Evolutionary conservation across 2,329 filamentous ascomycete species (phyloP), one percentile per base, ranked within the genome.

Genomic region (Talaromyces sp.): DNA sequence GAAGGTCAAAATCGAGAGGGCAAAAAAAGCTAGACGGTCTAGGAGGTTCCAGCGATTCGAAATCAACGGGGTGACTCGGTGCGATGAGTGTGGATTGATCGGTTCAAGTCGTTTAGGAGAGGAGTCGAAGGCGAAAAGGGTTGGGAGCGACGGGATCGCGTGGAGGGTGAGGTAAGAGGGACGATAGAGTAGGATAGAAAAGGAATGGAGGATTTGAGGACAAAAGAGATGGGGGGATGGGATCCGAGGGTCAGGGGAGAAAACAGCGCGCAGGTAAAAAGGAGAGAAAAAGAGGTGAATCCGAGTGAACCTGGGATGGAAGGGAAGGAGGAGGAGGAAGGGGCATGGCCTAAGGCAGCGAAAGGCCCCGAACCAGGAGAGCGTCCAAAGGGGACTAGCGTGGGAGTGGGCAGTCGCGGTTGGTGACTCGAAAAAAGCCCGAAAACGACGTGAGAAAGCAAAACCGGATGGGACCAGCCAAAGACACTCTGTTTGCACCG

Each of bases 261-360:
- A 54, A 47, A 56, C 45, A 22, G 40, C 54, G 53, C 52, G 60
- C 56, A 60, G 55, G 48, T 29, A 54, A 52, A 64, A 64, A 61
- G 60, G 57, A 56, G 56, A 57, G 56, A 61, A 63, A 57, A 62
- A 56, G 57, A 58, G 59, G 58, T 47, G 57, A 60, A 50, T 64
- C 53, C 29, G 39, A 49, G 47, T 35, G 60, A 62, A 60, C 16
- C 32, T 16, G n/a, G 35, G 36, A 5, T 49, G 54, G 51, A 55
- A 56, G 53, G 51, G 60, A 60, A 63, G 56, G 58, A 60, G 55
- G 59, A 62, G 57, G 57, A 9, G 51, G 59, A 16, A 63, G 49
- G 45, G 41, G 45, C 14, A n/a, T 4, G 50, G 60, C 62, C 61
- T 64, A 55, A 64, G 62, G 62, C 62, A 64, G 51, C 54, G 55